phyloP scores from a whole-genome alignment of 257 asterid species.

The Solanum pinnatisectum region DNA sequence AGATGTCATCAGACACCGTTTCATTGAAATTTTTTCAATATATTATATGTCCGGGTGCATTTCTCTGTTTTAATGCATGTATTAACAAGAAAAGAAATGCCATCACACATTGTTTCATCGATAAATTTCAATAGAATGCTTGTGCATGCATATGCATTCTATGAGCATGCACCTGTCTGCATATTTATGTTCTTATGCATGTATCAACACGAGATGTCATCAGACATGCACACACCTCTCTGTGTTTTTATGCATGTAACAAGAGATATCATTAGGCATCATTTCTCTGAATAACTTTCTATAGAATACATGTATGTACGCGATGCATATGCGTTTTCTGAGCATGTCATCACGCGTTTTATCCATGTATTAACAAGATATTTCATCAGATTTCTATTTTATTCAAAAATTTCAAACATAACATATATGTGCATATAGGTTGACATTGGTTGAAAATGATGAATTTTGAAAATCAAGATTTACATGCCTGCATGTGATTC shows the following conservation, averaged over 20 bases:
- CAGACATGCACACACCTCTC: not conserved
- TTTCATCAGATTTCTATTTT: not conserved
- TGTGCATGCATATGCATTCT: not conserved
- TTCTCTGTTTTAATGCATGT: not conserved
- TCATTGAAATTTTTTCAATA: not conserved
- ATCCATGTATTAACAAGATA: not conserved
- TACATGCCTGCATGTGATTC: not conserved
- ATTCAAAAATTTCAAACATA: not conserved
- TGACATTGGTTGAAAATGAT: not conserved
- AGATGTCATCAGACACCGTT: not conserved
- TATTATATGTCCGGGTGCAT: not conserved
- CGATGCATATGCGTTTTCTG: not conserved
- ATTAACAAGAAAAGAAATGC: not conserved
- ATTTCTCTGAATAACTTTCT: not conserved
- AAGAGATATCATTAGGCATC: not conserved
- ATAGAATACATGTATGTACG: not conserved
- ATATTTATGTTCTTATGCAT: not conserved
- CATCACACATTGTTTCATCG: not conserved
- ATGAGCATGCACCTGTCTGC: not conserved
- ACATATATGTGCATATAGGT: not conserved
- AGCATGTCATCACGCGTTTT: not conserved
- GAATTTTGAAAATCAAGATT: not conserved
- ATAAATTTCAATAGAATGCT: not conserved
- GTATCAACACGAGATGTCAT: not conserved
- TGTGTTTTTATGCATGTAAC: not conserved